These are phyloP conservation scores for Metschnikowia chrysomelidarum DNA, from an alignment of 805 yeast species.

Conservation along the genomic window DNA sequence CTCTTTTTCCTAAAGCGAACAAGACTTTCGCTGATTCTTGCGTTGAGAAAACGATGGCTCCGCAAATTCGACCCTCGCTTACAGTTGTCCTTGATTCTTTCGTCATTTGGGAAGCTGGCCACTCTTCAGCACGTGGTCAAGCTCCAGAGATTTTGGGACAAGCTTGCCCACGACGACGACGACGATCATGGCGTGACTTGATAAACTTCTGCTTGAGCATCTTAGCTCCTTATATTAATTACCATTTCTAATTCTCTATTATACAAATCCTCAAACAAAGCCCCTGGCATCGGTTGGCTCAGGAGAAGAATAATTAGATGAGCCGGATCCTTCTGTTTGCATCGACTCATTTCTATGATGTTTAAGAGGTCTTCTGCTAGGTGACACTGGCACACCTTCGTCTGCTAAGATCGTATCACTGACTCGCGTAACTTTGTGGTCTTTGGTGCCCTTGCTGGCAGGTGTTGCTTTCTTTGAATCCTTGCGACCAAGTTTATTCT, in stretches of 20 bases:
- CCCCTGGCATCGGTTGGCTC: constrained; percentile 16
- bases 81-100: constrained; percentile 9
- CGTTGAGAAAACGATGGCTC: constrained; percentile 9
- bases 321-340: constrained; percentile 15
- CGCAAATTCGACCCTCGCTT: constrained; percentile 7
- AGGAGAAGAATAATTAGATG: constrained; percentile 14
- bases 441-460: neutral
- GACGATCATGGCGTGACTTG: neutral
- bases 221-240: too few relatives aligned
- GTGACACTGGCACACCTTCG: constrained; percentile 5
- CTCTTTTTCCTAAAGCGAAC: constrained; percentile 3
- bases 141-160: constrained; percentile 13
- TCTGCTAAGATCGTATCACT: constrained; percentile 16
- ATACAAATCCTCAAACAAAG: constrained; percentile 14
- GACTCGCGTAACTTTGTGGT: constrained; percentile 13
- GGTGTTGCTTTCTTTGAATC: constrained; percentile 3
- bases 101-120: constrained; percentile 6
- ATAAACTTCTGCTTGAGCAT: too few relatives aligned
- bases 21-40: constrained; percentile 3
- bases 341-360: constrained; percentile 13
- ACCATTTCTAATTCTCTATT: too few relatives aligned
- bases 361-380: constrained; percentile 8
- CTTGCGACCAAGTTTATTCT: constrained; percentile 11
- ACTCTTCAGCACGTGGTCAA: constrained; percentile 8
- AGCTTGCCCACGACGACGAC: neutral